Evolutionary conservation across 1,284 basidiomycete species (phyloP).

Genomic region (Somion occarium): DNA sequence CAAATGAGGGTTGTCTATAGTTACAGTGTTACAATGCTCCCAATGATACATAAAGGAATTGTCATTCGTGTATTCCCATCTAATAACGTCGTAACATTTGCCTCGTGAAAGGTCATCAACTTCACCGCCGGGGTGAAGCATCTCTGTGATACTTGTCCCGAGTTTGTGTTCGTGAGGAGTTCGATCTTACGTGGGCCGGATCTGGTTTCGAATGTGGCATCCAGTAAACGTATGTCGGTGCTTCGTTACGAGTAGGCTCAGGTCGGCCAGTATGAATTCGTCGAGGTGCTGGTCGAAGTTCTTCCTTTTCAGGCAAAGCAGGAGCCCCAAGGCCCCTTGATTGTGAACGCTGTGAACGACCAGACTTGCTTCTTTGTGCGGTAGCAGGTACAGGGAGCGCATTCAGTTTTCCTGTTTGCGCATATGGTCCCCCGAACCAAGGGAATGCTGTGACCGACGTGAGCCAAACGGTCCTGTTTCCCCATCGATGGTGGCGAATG

Average conservation of each 20-base stretch:
- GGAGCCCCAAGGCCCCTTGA: background rate
- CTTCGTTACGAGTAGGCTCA: conserved; percentile 27
- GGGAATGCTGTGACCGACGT: conserved; percentile 66
- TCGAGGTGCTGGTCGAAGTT: background rate
- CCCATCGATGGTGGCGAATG: conserved; percentile 57
- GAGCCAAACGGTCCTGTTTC: conserved; percentile 70
- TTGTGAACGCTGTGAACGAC: conserved; percentile 16
- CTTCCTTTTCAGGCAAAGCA: background rate
- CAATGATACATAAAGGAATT: background rate
- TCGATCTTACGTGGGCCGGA: conserved; percentile 28
- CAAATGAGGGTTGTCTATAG: background rate
- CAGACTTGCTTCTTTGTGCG: conserved; percentile 25
- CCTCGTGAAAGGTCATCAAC: conserved; percentile 2
- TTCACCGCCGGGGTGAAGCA: conserved; percentile 44
- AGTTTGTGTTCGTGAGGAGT: conserved; percentile 13
- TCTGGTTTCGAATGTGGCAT: conserved; percentile 30
- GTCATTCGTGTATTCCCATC: background rate
- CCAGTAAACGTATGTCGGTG: conserved; percentile 32
- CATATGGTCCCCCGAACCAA: conserved; percentile 53
- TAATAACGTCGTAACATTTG: background rate
- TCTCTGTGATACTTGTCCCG: conserved; percentile 36
- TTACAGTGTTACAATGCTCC: background rate
- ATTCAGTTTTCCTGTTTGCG: conserved; percentile 24
- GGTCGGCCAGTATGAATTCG: conserved; percentile 13
- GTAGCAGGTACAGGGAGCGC: conserved; percentile 31